Conservation (phyloP, 139 green algal genomes). For the Zygnema cylindricum region DNA sequence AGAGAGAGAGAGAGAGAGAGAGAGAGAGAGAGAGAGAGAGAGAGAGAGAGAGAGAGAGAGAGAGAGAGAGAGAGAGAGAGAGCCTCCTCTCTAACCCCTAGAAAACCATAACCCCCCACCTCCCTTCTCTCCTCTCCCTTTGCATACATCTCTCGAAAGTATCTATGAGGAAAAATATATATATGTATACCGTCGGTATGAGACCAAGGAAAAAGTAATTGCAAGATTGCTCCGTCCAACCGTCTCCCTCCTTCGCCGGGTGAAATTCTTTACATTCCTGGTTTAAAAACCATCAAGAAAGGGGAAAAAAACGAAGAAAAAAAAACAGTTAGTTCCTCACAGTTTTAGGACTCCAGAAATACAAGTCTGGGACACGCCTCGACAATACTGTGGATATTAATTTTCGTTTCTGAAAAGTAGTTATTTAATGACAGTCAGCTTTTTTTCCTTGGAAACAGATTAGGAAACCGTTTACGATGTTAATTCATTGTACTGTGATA, state of each 20-base stretch:
- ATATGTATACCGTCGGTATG: background rate
- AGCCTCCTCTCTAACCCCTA: background rate
- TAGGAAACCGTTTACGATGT: background rate
- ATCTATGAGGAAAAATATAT: background rate
- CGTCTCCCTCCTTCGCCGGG: slow-evolving; percentile 37
- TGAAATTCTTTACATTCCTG: slow-evolving; percentile 43
- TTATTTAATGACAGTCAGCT: too few relatives aligned
- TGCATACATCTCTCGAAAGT: background rate
- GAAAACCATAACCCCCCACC: background rate
- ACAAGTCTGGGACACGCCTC: too few relatives aligned
- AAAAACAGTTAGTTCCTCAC: too few relatives aligned
- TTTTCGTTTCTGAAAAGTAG: too few relatives aligned
- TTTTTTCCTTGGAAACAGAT: background rate
- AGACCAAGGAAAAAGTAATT: slow-evolving; percentile 25
- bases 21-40: background rate
- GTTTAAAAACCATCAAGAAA: too few relatives aligned
- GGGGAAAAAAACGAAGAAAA: background rate
- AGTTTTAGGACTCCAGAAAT: too few relatives aligned
- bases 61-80: background rate
- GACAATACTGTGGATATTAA: too few relatives aligned
- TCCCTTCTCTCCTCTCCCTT: background rate
- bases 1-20: background rate
- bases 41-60: background rate
- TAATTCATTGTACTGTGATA: background rate
- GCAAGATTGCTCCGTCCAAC: slow-evolving; percentile 38